A percentile compares a stretch with the other conserved stretches of the same genome.
These are phyloP conservation scores for Stevia rebaudiana DNA, from an alignment of 140 eudicot genomes.

Conservation along the genomic window DNA sequence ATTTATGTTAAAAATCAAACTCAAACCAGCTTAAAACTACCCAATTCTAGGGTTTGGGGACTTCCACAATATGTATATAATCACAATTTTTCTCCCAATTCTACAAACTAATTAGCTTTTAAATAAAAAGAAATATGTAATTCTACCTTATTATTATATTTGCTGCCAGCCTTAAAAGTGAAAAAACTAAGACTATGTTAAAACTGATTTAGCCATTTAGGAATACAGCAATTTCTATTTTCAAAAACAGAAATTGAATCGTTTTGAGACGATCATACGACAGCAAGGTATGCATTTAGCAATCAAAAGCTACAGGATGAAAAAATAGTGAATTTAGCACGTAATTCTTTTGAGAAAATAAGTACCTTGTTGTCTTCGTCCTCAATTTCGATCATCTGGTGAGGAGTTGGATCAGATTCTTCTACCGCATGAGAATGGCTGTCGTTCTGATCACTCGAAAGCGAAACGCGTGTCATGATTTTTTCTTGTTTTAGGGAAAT, in stretches of 20 bases:
- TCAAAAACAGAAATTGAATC: background rate
- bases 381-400: constrained; percentile 18
- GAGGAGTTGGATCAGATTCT: constrained; percentile 14
- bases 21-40: background rate
- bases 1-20: too few relatives aligned
- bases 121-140: too few relatives aligned
- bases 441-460: constrained; percentile 22
- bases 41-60: background rate
- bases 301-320: background rate
- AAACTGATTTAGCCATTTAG: background rate
- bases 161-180: too few relatives aligned
- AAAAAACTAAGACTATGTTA: too few relatives aligned
- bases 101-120: too few relatives aligned
- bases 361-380: constrained; percentile 27
- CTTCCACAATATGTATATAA: background rate
- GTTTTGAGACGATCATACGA: background rate
- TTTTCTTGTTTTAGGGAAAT: background rate
- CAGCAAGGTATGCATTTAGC: background rate
- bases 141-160: too few relatives aligned
- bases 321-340: background rate
- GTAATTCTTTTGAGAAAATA: background rate
- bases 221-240: background rate
- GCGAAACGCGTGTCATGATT: constrained; percentile 9
- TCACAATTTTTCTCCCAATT: too few relatives aligned
- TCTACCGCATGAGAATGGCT: constrained; percentile 12